Base-by-base conservation (phyloP, 495 filamentous ascomycete species). In the Cercophora newfieldiana region DNA sequence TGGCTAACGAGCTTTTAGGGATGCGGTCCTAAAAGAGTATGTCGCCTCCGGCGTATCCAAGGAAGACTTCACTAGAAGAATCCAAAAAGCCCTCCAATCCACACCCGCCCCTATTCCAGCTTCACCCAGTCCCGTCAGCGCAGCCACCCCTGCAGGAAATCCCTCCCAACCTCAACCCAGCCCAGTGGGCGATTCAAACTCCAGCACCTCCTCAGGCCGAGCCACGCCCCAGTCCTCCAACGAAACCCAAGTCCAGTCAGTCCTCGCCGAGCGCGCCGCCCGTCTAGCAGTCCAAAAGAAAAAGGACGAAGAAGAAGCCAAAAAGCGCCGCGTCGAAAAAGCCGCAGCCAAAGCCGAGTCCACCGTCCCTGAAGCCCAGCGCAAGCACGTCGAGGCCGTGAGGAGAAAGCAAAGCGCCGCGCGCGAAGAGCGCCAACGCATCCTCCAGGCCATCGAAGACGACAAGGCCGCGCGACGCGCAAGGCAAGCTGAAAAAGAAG, bases 401-500 rank as follows among this genome's bases (percentile, higher is more conserved):
- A 79, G 80, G 61, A 82, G 82, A 59, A 77, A 79, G 48, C 78
- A 85, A 65, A 70, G 78, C n/a, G 85, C 87, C 16, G 87, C 84
- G 0, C 74, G 79, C 37, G 83, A 83, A 53, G 89, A 91, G 69
- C 80, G 88, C 21, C 79, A 83, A 56, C 78, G 88, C 0, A 87
- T 91, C 37, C 75, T 89, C 50, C 82, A 80, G 59, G 82, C 82
- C 51, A 87, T 91, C 62, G 87, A 89, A 57, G 82, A 89, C 68
- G 90, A 93, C 75, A 91, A 88, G 72, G 80, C 77, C 1, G 88
- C 87, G 59, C 84, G 91, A 16, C 81, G 79, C 44, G 80, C 80
- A 22, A 77, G 80, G 16, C 85, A 86, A 44, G 81, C 80, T 8
- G 75, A 75, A 50, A 78, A 79, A 30, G 86, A 81, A 70, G 78